Conservation (phyloP, 768 basidiomycete species). For the Myochromella boudieri region DNA sequence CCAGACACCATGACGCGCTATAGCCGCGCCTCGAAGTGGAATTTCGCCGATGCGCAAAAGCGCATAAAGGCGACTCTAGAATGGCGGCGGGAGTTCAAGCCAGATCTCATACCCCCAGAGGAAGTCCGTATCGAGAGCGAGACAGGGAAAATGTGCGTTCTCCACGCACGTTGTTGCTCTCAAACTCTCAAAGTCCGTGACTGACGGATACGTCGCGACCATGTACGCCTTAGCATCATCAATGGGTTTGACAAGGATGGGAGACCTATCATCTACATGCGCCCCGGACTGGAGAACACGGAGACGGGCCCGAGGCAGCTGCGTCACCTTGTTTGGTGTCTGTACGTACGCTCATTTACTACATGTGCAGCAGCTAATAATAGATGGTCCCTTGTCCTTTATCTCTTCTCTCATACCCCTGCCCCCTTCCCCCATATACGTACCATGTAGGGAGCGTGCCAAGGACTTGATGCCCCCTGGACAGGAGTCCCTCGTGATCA, state of each 20-base stretch:
- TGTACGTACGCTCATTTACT: constrained; percentile 56
- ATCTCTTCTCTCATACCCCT: no score
- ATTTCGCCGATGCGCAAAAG: constrained; percentile 70
- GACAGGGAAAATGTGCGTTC: constrained; percentile 82
- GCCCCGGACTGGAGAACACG: constrained; percentile 86
- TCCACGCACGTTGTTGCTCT: not conserved
- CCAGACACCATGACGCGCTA: constrained; percentile 74
- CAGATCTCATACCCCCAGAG: constrained; percentile 79
- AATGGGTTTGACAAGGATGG: constrained; percentile 87
- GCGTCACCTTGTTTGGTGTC: constrained; percentile 81
- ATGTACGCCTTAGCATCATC: constrained; percentile 50
- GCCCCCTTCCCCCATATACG: no score
- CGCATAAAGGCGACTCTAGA: constrained; percentile 77
- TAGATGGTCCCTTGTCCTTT: no score
- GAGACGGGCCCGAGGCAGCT: constrained; percentile 75
- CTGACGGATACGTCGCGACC: not conserved
- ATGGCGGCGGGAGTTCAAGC: constrained; percentile 84
- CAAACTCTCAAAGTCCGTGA: not conserved
- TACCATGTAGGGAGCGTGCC: constrained; percentile 83
- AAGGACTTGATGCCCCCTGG: constrained; percentile 87
- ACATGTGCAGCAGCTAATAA: no score
- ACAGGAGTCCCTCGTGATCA: constrained; percentile 79
- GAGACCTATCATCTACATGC: constrained; percentile 87
- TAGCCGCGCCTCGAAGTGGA: constrained; percentile 87
- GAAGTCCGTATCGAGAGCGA: constrained; percentile 80